A percentile compares a stretch with the other conserved stretches of the same genome.
Evolutionary conservation across 1,284 basidiomycete genomes (phyloP).

Genomic region (Neolentinus lepideus): DNA sequence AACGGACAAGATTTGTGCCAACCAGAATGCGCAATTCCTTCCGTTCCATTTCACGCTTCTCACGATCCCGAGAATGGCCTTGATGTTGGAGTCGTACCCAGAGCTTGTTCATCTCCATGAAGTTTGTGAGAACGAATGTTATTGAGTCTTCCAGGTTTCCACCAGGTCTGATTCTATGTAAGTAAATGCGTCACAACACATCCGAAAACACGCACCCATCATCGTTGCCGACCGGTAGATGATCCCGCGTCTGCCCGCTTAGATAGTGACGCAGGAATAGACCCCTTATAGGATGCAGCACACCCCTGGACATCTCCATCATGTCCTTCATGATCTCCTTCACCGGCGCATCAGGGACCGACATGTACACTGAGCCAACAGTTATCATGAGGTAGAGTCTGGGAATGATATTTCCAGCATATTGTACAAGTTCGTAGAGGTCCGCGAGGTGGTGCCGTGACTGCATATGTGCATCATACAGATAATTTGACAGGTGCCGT

Average conservation of each 20-base stretch:
- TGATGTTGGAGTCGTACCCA: slow-evolving; percentile 97
- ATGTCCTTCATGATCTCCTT: slow-evolving; percentile 99
- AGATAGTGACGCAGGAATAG: slow-evolving; percentile 92
- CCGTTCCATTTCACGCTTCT: slow-evolving; percentile 92
- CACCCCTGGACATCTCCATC: slow-evolving; percentile 97
- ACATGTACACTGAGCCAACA: slow-evolving; percentile 97
- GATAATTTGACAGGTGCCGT: slow-evolving; percentile 88
- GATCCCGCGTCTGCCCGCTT: slow-evolving; percentile 89
- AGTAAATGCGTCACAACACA: neutral
- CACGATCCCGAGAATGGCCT: slow-evolving; percentile 90
- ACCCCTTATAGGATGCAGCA: slow-evolving; percentile 89
- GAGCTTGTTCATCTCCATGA: slow-evolving; percentile 98
- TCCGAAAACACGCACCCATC: slow-evolving; percentile 53
- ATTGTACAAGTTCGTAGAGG: slow-evolving; percentile 96
- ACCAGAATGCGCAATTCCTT: slow-evolving; percentile 90
- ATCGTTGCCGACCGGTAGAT: slow-evolving; percentile 82
- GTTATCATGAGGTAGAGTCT: slow-evolving; percentile 97
- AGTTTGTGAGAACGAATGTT: slow-evolving; percentile 91
- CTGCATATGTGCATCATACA: slow-evolving; percentile 88
- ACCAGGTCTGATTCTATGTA: slow-evolving; percentile 44
- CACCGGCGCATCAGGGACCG: slow-evolving; percentile 87
- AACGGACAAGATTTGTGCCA: slow-evolving; percentile 90
- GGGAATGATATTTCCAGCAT: slow-evolving; percentile 90
- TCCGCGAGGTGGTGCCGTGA: slow-evolving; percentile 91
- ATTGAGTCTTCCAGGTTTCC: slow-evolving; percentile 93